Percentiles rank a stretch among this genome's conserved stretches.
Conservation (phyloP, 2,329 filamentous ascomycete species). For the Verticillium dahliae region DNA sequence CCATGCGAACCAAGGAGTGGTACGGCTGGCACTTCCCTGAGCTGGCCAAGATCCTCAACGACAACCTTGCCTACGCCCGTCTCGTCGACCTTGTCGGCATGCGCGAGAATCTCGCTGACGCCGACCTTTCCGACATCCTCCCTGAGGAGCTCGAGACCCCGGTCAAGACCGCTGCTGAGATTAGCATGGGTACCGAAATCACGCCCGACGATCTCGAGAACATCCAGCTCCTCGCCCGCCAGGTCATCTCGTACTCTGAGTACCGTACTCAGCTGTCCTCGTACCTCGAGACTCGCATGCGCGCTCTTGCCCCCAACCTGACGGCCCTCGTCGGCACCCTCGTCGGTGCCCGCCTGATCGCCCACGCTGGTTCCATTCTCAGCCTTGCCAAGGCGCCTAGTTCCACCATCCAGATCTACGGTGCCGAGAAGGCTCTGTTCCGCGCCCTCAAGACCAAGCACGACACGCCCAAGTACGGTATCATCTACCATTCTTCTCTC, state of each 20-base stretch:
- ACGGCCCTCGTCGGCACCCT: conserved; percentile 89
- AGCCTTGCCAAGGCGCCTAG: conserved; percentile 92
- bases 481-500: conserved; percentile 86
- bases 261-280: conserved; percentile 82
- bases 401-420: conserved; percentile 95
- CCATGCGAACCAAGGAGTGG: conserved; percentile 99
- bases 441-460: conserved; percentile 98
- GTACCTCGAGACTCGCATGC: conserved; percentile 91
- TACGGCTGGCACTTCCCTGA: conserved; percentile 99
- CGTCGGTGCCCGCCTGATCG: conserved; percentile 89
- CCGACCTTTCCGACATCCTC: conserved; percentile 81
- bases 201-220: conserved; percentile 87
- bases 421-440: conserved; percentile 98
- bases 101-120: conserved; percentile 68
- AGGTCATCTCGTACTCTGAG: conserved; percentile 87
- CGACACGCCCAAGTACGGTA: conserved; percentile 96
- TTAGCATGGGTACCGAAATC: conserved; percentile 98
- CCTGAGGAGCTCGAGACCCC: conserved; percentile 91
- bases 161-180: conserved; percentile 89
- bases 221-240: conserved; percentile 84
- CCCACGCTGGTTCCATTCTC: conserved; percentile 89
- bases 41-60: conserved; percentile 92
- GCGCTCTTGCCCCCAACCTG: conserved; percentile 91
- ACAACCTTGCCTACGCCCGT: conserved; percentile 89
- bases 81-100: conserved; percentile 87